Base-by-base conservation (phyloP, 2,329 filamentous ascomycete genomes). In the Talaromyces sp. region DNA sequence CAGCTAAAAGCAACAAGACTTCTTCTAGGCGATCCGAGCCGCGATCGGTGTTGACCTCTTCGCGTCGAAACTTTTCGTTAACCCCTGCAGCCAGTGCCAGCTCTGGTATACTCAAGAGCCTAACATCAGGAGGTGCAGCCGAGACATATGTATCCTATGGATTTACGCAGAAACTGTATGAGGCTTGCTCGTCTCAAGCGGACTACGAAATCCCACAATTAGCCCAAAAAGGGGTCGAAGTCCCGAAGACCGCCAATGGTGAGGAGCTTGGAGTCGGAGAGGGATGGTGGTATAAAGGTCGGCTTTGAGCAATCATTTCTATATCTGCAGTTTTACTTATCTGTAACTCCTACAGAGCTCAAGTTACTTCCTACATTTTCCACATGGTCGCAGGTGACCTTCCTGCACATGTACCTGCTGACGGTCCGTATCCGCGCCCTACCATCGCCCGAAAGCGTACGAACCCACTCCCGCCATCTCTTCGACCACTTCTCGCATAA, bases 331-430 rank as follows among this genome's bases (percentile, higher is more conserved):
- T 2, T 52, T 56, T 37, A 24, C 52, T 56, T 13, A 56, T 24
- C 14, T 35, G 16, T 13, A n/a, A 7, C 8, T 41, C 0, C 1
- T 63, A 14, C 72, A 96, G 92, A 89, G 60, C 87, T 97, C 68
- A 86, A 86, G 31, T 86, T 99, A 19, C 84, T 86, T 37, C 91
- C 93, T 0, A 98, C 93, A 0, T 99, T 99, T 78, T 93, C 89
- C 75, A 94, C 91, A 64, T 99, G 95, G 95, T 91, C 93, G 22
- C 93, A 98, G 78, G 89, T 98, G 52, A 95, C 93, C 41, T 96
- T 97, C 84, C 85, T 99, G 65, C 94, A 99, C 82, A 90, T 99
- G 85, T 98, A 97, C 82, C 85, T 97, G 65, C 79, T 98, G 66
- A 90, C 91, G 63, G 90, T 91, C 56, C 90, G 93, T 64, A 82